A percentile compares a stretch with the other conserved stretches of the same genome.
These are phyloP conservation scores for Sarcodon sp. DNA, from an alignment of 768 basidiomycete species.

Conservation along the genomic window DNA sequence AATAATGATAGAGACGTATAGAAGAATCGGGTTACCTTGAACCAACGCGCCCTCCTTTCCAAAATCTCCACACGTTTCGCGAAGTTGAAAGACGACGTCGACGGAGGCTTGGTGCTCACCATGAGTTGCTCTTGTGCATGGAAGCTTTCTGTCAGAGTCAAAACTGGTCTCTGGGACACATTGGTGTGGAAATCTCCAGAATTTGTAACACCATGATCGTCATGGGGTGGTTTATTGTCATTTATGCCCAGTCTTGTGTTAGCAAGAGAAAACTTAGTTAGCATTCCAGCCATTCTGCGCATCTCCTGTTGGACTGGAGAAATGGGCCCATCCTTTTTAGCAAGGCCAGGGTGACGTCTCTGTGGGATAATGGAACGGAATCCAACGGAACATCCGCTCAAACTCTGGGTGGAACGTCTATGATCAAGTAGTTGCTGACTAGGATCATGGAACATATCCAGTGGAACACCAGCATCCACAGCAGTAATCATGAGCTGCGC, in stretches of 20 bases:
- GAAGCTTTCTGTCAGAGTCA: no score
- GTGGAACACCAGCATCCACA: slow-evolving; percentile 53
- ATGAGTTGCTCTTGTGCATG: no score
- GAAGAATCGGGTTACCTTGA: slow-evolving; percentile 26
- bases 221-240: no score
- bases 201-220: no score
- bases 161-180: no score
- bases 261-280: slow-evolving; percentile 38
- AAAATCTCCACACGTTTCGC: slow-evolving; percentile 12
- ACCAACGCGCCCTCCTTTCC: slow-evolving; percentile 42
- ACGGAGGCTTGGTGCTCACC: neutral
- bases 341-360: neutral
- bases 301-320: slow-evolving; percentile 15
- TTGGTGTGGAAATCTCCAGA: no score
- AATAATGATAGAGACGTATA: neutral
- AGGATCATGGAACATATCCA: slow-evolving; percentile 26
- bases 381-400: neutral
- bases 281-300: slow-evolving; percentile 41
- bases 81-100: slow-evolving; percentile 8
- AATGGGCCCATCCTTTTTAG: neutral
- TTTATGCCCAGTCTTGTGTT: slow-evolving; percentile 11
- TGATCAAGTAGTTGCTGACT: slow-evolving; percentile 2
- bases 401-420: neutral
- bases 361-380: neutral
- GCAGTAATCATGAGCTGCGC: slow-evolving; percentile 48